Evolutionary conservation across 306 rosid species (phyloP).

Genomic region (Argentina anserina): DNA sequence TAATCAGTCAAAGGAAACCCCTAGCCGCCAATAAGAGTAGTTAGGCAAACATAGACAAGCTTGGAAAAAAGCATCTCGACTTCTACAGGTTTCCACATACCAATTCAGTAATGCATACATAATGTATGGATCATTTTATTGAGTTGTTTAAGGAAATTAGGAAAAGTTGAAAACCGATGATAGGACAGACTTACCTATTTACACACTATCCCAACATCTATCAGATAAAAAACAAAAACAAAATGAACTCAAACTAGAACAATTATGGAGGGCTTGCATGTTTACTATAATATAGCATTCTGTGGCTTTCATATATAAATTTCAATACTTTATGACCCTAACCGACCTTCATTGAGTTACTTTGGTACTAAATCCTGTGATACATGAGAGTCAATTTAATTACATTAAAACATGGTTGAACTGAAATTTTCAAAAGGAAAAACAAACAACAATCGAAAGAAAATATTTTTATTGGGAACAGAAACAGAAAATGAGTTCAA

Average conservation of each 20-base stretch:
- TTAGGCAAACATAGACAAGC: background rate
- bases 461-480: background rate
- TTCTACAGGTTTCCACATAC: background rate
- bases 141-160: background rate
- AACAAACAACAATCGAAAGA: background rate
- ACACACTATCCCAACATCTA: background rate
- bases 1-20: background rate
- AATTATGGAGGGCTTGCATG: background rate
- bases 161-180: background rate
- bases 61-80: background rate
- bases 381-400: background rate
- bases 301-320: background rate
- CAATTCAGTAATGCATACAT: background rate
- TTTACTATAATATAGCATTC: background rate
- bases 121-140: background rate
- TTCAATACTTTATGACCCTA: background rate
- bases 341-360: background rate
- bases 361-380: background rate
- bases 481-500: slow-evolving; percentile 10
- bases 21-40: background rate
- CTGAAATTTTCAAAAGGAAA: background rate
- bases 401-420: background rate
- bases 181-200: background rate
- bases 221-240: background rate
- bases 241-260: background rate